These are phyloP conservation scores for Diaporthe eres DNA, from an alignment of 2,329 filamentous ascomycete species.

Conservation along the genomic window DNA sequence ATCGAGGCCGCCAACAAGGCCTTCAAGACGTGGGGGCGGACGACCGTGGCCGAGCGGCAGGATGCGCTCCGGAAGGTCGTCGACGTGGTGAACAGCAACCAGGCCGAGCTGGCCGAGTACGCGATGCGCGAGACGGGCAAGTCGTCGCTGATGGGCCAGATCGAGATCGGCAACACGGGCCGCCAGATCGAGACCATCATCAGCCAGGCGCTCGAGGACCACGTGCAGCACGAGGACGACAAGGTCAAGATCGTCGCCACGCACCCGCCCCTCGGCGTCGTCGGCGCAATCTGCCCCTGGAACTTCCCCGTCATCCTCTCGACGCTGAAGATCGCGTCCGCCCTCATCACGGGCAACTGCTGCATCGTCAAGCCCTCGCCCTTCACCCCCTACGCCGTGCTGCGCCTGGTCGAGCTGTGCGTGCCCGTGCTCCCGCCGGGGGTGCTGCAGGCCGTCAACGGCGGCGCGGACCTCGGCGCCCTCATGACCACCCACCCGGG, in stretches of 20 bases:
- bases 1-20: slow-evolving; percentile 61
- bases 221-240: slow-evolving; percentile 62
- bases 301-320: slow-evolving; percentile 67
- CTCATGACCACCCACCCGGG: slow-evolving; percentile 66
- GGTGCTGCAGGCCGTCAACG: slow-evolving; percentile 69
- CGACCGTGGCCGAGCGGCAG: slow-evolving; percentile 58
- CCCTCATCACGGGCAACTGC: slow-evolving; percentile 66
- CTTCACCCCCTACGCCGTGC: slow-evolving; percentile 62
- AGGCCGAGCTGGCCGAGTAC: slow-evolving; percentile 59
- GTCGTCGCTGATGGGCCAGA: slow-evolving; percentile 56
- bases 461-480: slow-evolving; percentile 67
- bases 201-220: slow-evolving; percentile 57
- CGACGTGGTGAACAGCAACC: slow-evolving; percentile 56
- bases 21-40: slow-evolving; percentile 62
- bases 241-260: slow-evolving; percentile 57
- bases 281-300: slow-evolving; percentile 72
- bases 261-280: slow-evolving; percentile 63
- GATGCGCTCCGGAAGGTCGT: slow-evolving; percentile 56
- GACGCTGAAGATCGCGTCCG: slow-evolving; percentile 64
- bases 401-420: slow-evolving; percentile 61
- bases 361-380: slow-evolving; percentile 66
- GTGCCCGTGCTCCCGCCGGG: slow-evolving; percentile 67
- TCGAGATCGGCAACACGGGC: slow-evolving; percentile 56
- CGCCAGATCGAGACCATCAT: slow-evolving; percentile 56
- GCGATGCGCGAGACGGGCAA: slow-evolving; percentile 67